These are phyloP conservation scores for Rutstroemia sp. DNA, from an alignment of 2,329 filamentous ascomycete species.

Conservation along the genomic window DNA sequence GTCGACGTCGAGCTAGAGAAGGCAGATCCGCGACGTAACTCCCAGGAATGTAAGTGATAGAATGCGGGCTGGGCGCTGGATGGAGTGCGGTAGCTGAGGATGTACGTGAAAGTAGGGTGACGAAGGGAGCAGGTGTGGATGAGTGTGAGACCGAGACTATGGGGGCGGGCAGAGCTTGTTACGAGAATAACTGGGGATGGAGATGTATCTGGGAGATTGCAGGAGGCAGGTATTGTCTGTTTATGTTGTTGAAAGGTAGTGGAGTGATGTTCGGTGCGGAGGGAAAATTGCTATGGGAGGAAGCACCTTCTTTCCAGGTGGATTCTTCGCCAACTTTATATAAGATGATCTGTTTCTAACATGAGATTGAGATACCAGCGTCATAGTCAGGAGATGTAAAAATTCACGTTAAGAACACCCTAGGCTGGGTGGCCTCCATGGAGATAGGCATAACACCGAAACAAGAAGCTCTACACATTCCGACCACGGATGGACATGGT, in stretches of 20 bases:
- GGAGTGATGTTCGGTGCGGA: background rate
- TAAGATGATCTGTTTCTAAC: too few species aligned
- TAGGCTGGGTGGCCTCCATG: background rate
- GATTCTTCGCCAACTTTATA: background rate
- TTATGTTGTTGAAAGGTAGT: background rate
- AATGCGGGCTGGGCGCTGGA: slow-evolving; percentile 26
- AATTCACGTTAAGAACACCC: background rate
- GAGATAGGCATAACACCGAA: background rate
- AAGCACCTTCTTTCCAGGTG: background rate
- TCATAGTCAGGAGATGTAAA: background rate
- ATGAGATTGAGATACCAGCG: background rate
- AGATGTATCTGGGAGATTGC: background rate
- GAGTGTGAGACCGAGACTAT: slow-evolving; percentile 28
- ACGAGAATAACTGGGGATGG: background rate
- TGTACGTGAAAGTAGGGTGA: slow-evolving; percentile 21
- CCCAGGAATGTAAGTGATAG: slow-evolving; percentile 19
- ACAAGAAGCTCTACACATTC: background rate
- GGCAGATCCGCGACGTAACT: slow-evolving; percentile 17
- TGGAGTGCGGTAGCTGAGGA: slow-evolving; percentile 26
- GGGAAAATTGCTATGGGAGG: background rate
- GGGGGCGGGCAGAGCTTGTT: background rate
- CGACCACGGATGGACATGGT: too few species aligned
- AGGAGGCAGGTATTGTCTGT: background rate
- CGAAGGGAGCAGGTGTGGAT: slow-evolving; percentile 26
- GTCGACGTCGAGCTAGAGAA: slow-evolving; percentile 26